These are phyloP conservation scores for Pleurotus platypus DNA, from an alignment of 768 basidiomycete genomes.

Conservation along the genomic window DNA sequence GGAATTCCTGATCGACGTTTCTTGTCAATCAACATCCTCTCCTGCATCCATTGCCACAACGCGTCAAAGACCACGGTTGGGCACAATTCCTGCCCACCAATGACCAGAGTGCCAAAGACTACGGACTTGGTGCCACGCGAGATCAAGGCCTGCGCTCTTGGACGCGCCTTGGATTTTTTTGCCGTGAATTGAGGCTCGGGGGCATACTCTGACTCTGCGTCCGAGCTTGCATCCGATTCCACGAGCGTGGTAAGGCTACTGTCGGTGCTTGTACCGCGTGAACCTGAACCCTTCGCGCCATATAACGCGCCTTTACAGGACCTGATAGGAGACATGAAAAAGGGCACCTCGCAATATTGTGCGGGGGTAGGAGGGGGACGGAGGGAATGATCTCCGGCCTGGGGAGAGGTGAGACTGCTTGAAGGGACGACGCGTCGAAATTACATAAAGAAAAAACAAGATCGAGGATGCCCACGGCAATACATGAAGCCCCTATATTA, in stretches of 20 bases:
- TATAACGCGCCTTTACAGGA: no score
- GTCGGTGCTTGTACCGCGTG: background rate
- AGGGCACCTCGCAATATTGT: no score
- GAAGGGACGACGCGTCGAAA: no score
- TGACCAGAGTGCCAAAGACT: slow-evolving; percentile 19
- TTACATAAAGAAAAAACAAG: no score
- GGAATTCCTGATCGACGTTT: slow-evolving; percentile 44
- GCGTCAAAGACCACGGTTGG: slow-evolving; percentile 57
- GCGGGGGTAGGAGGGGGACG: no score
- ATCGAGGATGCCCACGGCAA: no score
- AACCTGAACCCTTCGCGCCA: background rate
- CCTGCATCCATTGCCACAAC: slow-evolving; percentile 56
- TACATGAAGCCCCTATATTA: no score
- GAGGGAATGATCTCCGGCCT: no score
- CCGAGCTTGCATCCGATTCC: background rate
- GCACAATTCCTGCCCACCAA: slow-evolving; percentile 34
- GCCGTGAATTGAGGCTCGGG: background rate
- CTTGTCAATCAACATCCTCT: slow-evolving; percentile 56
- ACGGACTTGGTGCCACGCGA: slow-evolving; percentile 1
- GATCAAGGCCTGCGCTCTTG: background rate
- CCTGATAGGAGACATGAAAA: no score
- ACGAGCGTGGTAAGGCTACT: background rate
- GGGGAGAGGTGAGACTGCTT: no score
- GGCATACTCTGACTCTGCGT: background rate
- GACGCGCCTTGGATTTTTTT: background rate